These are phyloP conservation scores for Pseudogymnoascus sp. DNA, from an alignment of 2,329 filamentous ascomycete genomes.

Conservation along the genomic window DNA sequence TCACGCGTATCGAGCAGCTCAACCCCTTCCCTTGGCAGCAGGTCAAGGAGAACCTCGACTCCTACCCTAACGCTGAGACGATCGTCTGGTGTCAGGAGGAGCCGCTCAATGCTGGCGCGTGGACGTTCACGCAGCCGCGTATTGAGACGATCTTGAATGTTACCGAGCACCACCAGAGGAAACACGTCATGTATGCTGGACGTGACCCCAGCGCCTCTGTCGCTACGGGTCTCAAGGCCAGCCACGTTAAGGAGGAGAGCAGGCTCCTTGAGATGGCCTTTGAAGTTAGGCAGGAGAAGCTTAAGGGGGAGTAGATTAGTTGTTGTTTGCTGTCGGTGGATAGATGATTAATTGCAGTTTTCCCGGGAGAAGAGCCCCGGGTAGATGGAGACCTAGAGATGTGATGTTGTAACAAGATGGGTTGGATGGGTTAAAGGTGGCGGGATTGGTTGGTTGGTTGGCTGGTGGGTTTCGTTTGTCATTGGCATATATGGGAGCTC, in stretches of 20 bases:
- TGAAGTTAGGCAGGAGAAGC: conserved; percentile 58
- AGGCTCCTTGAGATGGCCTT: conserved; percentile 66
- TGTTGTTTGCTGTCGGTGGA: background rate
- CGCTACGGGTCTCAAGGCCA: conserved; percentile 82
- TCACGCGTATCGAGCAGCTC: conserved; percentile 94
- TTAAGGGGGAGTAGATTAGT: conserved; percentile 47
- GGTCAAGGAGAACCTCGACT: conserved; percentile 92
- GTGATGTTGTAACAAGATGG: conserved; percentile 7
- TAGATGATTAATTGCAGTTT: background rate
- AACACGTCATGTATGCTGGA: conserved; percentile 96
- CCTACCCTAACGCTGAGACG: conserved; percentile 94
- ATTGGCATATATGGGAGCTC: conserved; percentile 2
- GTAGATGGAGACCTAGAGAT: background rate
- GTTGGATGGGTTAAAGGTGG: background rate
- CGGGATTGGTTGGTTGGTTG: background rate
- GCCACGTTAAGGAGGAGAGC: conserved; percentile 87
- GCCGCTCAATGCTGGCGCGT: conserved; percentile 92
- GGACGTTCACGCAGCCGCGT: conserved; percentile 94
- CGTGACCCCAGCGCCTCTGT: conserved; percentile 89
- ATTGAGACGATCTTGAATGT: conserved; percentile 94
- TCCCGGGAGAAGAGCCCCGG: background rate
- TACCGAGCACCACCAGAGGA: conserved; percentile 84
- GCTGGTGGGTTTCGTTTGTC: conserved; percentile 1
- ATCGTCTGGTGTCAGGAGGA: conserved; percentile 98
- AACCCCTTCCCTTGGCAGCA: conserved; percentile 99